Evolutionary conservation across 2,329 filamentous ascomycete species (phyloP), one percentile per base, ranked within the genome.

Genomic region (Fusarium dimerum): DNA sequence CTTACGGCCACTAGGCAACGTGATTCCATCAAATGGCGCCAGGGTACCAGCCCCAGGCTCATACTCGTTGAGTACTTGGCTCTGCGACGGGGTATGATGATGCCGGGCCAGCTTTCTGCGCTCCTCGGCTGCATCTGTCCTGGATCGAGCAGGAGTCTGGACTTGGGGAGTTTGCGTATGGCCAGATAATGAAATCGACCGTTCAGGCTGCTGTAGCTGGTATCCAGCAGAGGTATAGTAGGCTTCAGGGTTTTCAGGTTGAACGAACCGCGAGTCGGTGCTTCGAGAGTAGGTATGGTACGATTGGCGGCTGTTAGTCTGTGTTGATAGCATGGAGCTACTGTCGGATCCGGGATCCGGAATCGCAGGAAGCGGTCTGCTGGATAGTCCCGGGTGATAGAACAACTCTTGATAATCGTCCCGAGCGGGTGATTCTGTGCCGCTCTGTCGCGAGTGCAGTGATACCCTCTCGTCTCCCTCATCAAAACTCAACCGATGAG

Each of bases 391-490:
- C 16, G 92, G 92, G 65, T 97, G 92, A 69, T 95, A 99, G 68
- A 96, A 96, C 67, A 97, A 86, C 63, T 96, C 94, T 16, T 89
- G 89, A 56, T 91, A 90, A 50, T 92, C 90, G 41, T 89, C 86
- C 58, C 84, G 84, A 36, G 76, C 73, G 1, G 87, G 85, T 29
- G 86, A 89, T 38, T 90, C 86, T 60, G 83, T 86, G 38, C 73
- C 82, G 62, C 75, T 87, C 58, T 73, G 78, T 51, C 74, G 81
- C 8, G 81, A 78, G 67, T 82, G 71, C 43, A 86, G 61, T 2
- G 81, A 84, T 16, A 80, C 79, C 13, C 78, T 80, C 69, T 97
- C 94, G 61, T 97, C 94, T 2, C 90, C 93, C 68, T 96, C 91
- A 62, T 97, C 93, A 63, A 94, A 97, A 72, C 92, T 97, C 64